phyloP scores from a whole-genome alignment of 257 asterid species.

The Solanum etuberosum region DNA sequence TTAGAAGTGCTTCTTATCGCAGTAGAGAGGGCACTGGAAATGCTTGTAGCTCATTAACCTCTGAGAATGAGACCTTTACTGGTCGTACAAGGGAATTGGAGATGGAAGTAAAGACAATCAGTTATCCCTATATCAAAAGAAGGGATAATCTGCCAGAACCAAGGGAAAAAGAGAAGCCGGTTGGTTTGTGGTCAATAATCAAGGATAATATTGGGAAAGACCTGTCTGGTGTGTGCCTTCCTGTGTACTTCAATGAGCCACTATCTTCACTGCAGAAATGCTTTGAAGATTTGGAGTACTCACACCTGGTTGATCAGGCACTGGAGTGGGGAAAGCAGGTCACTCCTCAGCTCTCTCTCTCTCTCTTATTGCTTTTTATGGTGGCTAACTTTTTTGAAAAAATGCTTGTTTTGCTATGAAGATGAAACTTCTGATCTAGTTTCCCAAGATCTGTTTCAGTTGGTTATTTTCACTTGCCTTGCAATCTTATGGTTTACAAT shows the following conservation, averaged over 20 bases:
- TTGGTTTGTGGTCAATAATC: constrained; percentile 94
- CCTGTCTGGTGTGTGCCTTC: constrained; percentile 97
- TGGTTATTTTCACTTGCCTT: neutral
- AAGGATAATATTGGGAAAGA: constrained; percentile 99
- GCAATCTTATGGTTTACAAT: neutral
- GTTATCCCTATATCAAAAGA: constrained; percentile 66
- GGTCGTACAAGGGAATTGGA: constrained; percentile 45
- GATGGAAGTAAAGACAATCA: constrained; percentile 41
- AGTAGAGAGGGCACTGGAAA: constrained; percentile 64
- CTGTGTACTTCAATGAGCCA: constrained; percentile 98
- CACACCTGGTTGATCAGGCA: constrained; percentile 86
- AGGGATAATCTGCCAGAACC: constrained; percentile 88
- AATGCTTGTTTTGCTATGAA: neutral
- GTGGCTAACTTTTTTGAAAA: neutral
- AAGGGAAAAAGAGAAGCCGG: constrained; percentile 91
- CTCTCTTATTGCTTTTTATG: neutral
- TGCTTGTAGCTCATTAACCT: constrained; percentile 38
- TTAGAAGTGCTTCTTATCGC: constrained; percentile 84
- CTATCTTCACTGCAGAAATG: constrained; percentile 94
- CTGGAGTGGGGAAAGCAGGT: constrained; percentile 95
- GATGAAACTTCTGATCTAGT: neutral
- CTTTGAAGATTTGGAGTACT: constrained; percentile 95
- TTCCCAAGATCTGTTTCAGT: neutral
- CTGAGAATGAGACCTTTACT: constrained; percentile 49
- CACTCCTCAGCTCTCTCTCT: constrained; percentile 9